Conservation (phyloP, 306 rosid genomes). For the Notholithocarpus densiflorus region DNA sequence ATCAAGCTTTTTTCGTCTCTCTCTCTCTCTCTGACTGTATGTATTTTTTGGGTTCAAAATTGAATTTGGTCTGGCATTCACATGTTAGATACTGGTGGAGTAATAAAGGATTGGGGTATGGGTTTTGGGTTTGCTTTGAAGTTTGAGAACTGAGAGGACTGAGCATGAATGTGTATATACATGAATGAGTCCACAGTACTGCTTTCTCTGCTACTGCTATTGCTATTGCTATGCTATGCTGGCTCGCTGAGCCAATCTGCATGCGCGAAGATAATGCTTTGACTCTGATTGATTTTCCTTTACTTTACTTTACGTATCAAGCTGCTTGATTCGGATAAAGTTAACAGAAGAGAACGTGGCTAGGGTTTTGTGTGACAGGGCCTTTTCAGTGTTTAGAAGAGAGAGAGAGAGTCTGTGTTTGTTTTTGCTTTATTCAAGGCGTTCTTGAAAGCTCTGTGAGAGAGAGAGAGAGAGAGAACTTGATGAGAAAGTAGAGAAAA, state of each 20-base stretch:
- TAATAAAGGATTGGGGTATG: background rate
- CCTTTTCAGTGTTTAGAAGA: constrained; percentile 20
- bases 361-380: constrained; percentile 39
- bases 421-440: constrained; percentile 16
- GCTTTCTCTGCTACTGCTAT: too few relatives aligned
- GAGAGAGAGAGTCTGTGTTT: background rate
- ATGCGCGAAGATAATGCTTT: constrained; percentile 28
- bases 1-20: background rate
- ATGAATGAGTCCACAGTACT: too few relatives aligned
- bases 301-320: background rate
- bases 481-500: too few relatives aligned
- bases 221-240: too few relatives aligned
- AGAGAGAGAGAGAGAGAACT: background rate
- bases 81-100: background rate
- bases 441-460: constrained; percentile 1
- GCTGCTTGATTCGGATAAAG: constrained; percentile 43
- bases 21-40: background rate
- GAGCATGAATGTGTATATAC: too few relatives aligned
- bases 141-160: constrained; percentile 20
- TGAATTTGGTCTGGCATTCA: background rate
- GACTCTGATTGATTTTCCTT: background rate
- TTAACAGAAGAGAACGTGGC: constrained; percentile 56
- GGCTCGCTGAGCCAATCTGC: constrained; percentile 18
- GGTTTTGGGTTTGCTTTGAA: constrained; percentile 20
- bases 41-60: background rate